Percentiles rank a stretch among this genome's conserved stretches.
Evolutionary conservation across 2,329 filamentous ascomycete genomes (phyloP).

Genomic region (Acrocalymma vagum): DNA sequence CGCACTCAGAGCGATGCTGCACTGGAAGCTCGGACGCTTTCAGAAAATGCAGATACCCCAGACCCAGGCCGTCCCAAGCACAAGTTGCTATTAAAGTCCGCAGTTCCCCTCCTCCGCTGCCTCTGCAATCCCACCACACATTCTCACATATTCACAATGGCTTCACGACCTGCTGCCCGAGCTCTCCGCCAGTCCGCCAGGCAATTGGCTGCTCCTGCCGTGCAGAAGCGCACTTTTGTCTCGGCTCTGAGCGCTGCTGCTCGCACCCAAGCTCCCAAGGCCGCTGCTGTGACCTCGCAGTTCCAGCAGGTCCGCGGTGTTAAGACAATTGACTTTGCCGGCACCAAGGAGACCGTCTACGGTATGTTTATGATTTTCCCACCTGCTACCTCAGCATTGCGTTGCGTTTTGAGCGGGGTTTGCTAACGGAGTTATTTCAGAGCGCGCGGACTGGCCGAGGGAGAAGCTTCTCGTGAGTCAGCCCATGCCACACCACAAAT

Average conservation of each 20-base stretch:
- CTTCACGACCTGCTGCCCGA: constrained; percentile 75
- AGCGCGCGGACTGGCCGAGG: constrained; percentile 97
- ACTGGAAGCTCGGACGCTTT: constrained; percentile 17
- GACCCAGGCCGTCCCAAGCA: constrained; percentile 12
- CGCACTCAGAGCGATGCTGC: constrained; percentile 16
- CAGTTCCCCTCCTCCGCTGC: no score
- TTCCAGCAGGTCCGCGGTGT: constrained; percentile 82
- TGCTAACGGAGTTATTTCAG: constrained; percentile 58
- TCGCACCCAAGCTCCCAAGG: constrained; percentile 55
- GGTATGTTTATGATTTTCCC: constrained; percentile 63
- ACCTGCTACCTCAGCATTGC: no score
- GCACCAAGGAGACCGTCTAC: constrained; percentile 92
- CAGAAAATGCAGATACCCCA: constrained; percentile 25
- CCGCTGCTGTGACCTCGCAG: constrained; percentile 54
- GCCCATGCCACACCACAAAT: constrained; percentile 23
- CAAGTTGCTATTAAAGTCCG: constrained; percentile 32
- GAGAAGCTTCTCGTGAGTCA: constrained; percentile 93
- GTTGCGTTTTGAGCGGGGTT: constrained; percentile 33
- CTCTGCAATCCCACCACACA: no score
- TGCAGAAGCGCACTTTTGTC: constrained; percentile 66
- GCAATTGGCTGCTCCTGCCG: constrained; percentile 61
- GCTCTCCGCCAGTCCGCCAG: constrained; percentile 66
- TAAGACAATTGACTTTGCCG: constrained; percentile 99
- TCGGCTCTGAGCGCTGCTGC: constrained; percentile 63
- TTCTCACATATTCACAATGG: constrained; percentile 67